A percentile compares a stretch with the other conserved stretches of the same genome.
phyloP scores from a whole-genome alignment of 208 protist genomes.

The Acanthamoeba castellanii region DNA sequence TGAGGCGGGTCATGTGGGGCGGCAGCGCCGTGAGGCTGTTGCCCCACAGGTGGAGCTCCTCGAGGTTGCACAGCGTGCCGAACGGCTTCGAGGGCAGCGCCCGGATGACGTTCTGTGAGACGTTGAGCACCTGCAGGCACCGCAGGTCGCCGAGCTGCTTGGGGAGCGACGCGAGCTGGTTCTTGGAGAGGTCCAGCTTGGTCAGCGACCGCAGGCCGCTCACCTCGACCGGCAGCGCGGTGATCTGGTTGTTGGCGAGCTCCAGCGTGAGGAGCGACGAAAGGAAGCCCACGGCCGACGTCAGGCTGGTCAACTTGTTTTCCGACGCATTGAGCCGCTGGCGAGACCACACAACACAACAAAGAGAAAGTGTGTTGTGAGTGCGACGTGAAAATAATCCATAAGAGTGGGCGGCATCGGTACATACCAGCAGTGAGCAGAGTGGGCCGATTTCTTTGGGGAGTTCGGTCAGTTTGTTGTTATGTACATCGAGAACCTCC shows the following conservation, averaged over 20 bases:
- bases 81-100: conserved; percentile 12
- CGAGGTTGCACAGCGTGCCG: conserved; percentile 15
- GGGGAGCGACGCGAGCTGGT: conserved; percentile 37
- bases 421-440: conserved; percentile 1
- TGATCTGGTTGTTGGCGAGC: conserved; percentile 14
- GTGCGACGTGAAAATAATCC: too few species aligned
- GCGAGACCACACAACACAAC: not conserved
- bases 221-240: not conserved
- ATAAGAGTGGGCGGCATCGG: not conserved
- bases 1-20: conserved; percentile 14
- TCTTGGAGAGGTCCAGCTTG: conserved; percentile 62
- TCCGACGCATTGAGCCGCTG: conserved; percentile 16
- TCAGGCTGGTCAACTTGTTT: conserved; percentile 13
- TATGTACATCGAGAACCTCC: conserved; percentile 40
- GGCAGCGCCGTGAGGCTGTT: conserved; percentile 31
- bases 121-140: conserved; percentile 39
- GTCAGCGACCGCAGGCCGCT: conserved; percentile 36
- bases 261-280: conserved; percentile 36
- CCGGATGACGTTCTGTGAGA: not conserved
- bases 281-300: conserved; percentile 22
- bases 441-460: conserved; percentile 11
- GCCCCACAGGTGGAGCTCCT: conserved; percentile 61
- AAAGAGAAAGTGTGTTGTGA: not conserved
- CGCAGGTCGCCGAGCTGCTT: conserved; percentile 55
- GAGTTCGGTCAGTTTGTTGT: conserved; percentile 39